A percentile compares a stretch with the other conserved stretches of the same genome.
phyloP scores from a whole-genome alignment of 2,329 filamentous ascomycete species.

The Fusarium algeriense region DNA sequence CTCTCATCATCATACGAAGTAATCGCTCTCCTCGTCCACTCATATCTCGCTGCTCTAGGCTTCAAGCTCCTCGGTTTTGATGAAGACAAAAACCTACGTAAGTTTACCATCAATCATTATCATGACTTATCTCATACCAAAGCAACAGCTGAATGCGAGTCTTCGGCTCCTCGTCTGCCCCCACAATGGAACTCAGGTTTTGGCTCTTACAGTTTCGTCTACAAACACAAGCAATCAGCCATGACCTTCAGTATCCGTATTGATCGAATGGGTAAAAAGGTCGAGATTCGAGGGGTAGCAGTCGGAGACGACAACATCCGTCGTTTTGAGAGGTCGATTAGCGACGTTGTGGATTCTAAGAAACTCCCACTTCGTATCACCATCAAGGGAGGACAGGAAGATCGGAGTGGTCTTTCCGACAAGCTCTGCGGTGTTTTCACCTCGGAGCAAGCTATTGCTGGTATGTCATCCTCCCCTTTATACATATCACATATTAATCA shows the following conservation, averaged over 20 bases:
- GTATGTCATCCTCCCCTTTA: conserved; percentile 43
- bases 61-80: conserved; percentile 87
- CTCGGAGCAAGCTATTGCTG: conserved; percentile 73
- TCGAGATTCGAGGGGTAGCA: conserved; percentile 84
- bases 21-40: conserved; percentile 85
- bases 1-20: conserved; percentile 82
- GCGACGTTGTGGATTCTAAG: conserved; percentile 78
- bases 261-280: conserved; percentile 83
- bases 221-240: conserved; percentile 86
- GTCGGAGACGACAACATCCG: conserved; percentile 84
- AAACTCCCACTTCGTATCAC: conserved; percentile 69
- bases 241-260: conserved; percentile 87
- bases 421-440: conserved; percentile 77
- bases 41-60: conserved; percentile 82
- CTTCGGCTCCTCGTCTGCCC: conserved; percentile 74
- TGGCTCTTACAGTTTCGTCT: conserved; percentile 83
- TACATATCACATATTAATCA: background rate
- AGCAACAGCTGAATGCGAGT: conserved; percentile 60
- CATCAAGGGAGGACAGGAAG: conserved; percentile 59
- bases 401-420: conserved; percentile 61
- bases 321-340: conserved; percentile 76
- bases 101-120: conserved; percentile 19
- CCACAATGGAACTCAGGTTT: conserved; percentile 82
- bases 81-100: conserved; percentile 82
- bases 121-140: conserved; percentile 20